Percentiles rank a stretch among this genome's conserved stretches.
phyloP scores from a whole-genome alignment of 371 early-diverging fungal species.

The Rhizopus arrhizus region DNA sequence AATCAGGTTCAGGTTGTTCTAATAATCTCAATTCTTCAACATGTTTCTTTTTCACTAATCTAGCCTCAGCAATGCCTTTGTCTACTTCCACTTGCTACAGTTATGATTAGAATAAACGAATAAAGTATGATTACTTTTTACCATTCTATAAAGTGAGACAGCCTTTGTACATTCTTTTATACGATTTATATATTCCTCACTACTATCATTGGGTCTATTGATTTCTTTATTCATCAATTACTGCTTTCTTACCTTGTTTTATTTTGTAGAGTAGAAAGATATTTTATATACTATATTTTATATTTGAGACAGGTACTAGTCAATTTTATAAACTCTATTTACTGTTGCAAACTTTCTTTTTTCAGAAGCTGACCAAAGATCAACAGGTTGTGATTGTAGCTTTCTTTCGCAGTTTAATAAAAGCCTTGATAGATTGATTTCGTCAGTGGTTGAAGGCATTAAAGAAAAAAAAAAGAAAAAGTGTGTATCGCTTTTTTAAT shows the following conservation, averaged over 20 bases:
- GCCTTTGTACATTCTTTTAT: constrained; percentile 13
- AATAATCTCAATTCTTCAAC: constrained; percentile 29
- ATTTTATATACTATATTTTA: constrained; percentile 26
- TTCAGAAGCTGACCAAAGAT: constrained; percentile 37
- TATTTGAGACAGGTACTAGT: neutral
- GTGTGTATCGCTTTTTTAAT: neutral
- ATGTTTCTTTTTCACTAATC: constrained; percentile 32
- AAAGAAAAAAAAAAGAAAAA: too few species aligned
- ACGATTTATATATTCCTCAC: constrained; percentile 6
- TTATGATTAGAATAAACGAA: neutral
- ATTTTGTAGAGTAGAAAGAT: constrained; percentile 9
- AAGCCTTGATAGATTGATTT: constrained; percentile 38
- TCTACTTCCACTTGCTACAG: constrained; percentile 31
- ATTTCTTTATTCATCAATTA: neutral
- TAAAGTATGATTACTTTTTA: constrained; percentile 2
- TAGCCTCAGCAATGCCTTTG: constrained; percentile 34
- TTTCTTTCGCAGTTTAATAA: constrained; percentile 38
- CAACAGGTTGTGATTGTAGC: constrained; percentile 25
- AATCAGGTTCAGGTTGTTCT: constrained; percentile 40
- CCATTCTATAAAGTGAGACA: constrained; percentile 23
- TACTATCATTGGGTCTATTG: constrained; percentile 1
- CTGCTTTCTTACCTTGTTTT: constrained; percentile 4
- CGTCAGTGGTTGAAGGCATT: constrained; percentile 28
- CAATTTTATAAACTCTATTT: neutral
- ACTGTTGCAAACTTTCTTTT: constrained; percentile 44